Conservation (phyloP, 2,329 filamentous ascomycete genomes). For the Aspergillus tanneri region DNA sequence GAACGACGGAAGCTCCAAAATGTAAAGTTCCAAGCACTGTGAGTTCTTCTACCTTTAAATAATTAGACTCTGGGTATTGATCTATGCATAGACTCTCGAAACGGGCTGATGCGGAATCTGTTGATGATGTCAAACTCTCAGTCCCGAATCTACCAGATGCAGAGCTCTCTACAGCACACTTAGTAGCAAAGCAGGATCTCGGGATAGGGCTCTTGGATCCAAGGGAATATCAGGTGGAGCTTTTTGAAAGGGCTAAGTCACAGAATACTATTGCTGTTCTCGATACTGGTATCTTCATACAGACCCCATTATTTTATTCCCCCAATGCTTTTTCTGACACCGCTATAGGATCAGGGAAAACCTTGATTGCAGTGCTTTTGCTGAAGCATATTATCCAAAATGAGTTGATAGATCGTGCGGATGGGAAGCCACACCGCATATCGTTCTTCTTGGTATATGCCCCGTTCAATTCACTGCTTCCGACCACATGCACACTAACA, state of each 20-base stretch:
- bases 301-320: not conserved
- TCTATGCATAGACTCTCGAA: slow-evolving; percentile 37
- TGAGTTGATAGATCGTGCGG: slow-evolving; percentile 69
- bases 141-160: slow-evolving; percentile 38
- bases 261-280: slow-evolving; percentile 90
- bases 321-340: not conserved
- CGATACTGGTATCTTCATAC: slow-evolving; percentile 65
- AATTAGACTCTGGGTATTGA: not conserved
- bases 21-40: slow-evolving; percentile 51
- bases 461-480: not conserved
- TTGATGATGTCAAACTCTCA: slow-evolving; percentile 39
- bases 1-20: slow-evolving; percentile 54
- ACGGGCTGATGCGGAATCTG: slow-evolving; percentile 44
- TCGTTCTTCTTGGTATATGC: slow-evolving; percentile 75
- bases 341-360: slow-evolving; percentile 77
- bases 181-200: slow-evolving; percentile 54
- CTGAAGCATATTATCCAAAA: slow-evolving; percentile 72
- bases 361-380: slow-evolving; percentile 86
- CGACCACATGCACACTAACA: slow-evolving; percentile 15
- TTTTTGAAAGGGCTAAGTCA: slow-evolving; percentile 82
- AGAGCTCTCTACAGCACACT: slow-evolving; percentile 54
- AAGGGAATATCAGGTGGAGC: slow-evolving; percentile 85
- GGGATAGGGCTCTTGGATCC: slow-evolving; percentile 69
- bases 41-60: slow-evolving; percentile 16
- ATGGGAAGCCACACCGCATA: slow-evolving; percentile 61